Evolutionary conservation across 2,329 filamentous ascomycete genomes (phyloP).

Genomic region (Corynespora cassiicola): DNA sequence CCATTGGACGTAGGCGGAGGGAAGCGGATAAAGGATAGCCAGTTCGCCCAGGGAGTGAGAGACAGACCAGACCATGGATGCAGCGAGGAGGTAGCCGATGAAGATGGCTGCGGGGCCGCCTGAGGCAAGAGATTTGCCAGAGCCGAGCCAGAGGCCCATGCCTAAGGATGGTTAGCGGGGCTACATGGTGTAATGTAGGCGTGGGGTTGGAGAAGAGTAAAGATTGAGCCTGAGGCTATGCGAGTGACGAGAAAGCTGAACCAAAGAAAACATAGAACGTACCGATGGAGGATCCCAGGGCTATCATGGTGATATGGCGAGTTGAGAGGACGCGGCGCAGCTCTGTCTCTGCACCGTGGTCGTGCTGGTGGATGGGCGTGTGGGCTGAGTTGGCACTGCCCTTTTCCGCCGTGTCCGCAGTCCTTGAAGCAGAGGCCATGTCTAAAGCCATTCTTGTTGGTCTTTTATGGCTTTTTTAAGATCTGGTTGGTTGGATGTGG

Average conservation of each 20-base stretch:
- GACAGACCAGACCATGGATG: conserved; percentile 52
- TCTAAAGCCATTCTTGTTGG: not conserved
- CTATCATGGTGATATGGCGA: conserved; percentile 49
- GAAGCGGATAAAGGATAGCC: conserved; percentile 55
- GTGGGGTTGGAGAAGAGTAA: too few relatives aligned
- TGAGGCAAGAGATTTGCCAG: conserved; percentile 48
- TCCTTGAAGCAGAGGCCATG: not conserved
- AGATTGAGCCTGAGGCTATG: too few relatives aligned
- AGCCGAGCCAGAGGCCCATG: conserved; percentile 54
- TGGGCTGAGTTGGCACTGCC: not conserved
- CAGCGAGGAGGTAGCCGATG: conserved; percentile 52
- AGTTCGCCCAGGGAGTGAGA: conserved; percentile 56
- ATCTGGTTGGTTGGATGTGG: too few relatives aligned
- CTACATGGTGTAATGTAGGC: conserved; percentile 51
- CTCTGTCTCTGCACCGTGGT: conserved; percentile 39
- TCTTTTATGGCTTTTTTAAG: too few relatives aligned
- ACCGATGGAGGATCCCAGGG: conserved; percentile 51
- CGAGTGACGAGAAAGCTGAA: too few relatives aligned
- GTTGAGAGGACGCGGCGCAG: conserved; percentile 50
- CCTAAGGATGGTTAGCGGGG: conserved; percentile 51
- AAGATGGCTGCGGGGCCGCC: conserved; percentile 55
- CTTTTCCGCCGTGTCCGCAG: not conserved
- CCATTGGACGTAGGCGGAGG: conserved; percentile 57
- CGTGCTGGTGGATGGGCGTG: conserved; percentile 12
- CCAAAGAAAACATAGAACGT: too few relatives aligned